Conservation (phyloP, 1,284 basidiomycete genomes). For the Anthracocystis setariae region DNA sequence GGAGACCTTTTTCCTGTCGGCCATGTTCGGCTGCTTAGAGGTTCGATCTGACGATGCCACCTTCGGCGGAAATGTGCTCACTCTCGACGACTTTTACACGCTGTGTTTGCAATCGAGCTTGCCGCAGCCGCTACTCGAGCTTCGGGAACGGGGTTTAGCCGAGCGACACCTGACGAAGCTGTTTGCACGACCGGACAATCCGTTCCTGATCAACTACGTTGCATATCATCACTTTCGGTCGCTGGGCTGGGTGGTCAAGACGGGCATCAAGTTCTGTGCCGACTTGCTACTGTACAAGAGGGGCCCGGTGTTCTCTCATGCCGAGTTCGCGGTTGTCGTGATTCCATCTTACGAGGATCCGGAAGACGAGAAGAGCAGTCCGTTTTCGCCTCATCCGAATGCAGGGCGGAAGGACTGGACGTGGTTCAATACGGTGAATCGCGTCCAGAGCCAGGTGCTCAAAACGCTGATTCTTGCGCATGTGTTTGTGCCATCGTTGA, state of each 20-base stretch:
- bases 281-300: slow-evolving; percentile 94
- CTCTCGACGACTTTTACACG: slow-evolving; percentile 42
- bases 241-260: slow-evolving; percentile 96
- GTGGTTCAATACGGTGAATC: slow-evolving; percentile 95
- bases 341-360: slow-evolving; percentile 88
- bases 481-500: slow-evolving; percentile 56
- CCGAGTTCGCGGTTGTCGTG: slow-evolving; percentile 92
- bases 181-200: slow-evolving; percentile 76
- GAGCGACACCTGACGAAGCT: slow-evolving; percentile 32
- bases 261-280: slow-evolving; percentile 95
- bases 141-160: slow-evolving; percentile 27
- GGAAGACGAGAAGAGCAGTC: slow-evolving; percentile 73
- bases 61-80: slow-evolving; percentile 5
- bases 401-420: slow-evolving; percentile 79
- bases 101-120: slow-evolving; percentile 39
- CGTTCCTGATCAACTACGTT: slow-evolving; percentile 88
- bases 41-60: slow-evolving; percentile 67
- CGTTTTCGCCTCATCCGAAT: slow-evolving; percentile 56
- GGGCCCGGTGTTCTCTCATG: slow-evolving; percentile 93
- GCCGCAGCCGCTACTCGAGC: slow-evolving; percentile 21
- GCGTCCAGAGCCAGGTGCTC: slow-evolving; percentile 95
- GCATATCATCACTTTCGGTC: slow-evolving; percentile 95
- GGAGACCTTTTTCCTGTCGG: slow-evolving; percentile 90
- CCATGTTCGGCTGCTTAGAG: slow-evolving; percentile 85
- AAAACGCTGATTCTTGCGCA: slow-evolving; percentile 72